Base-by-base conservation (phyloP, 352 stramenopile genomes). In the Phytopythium kandeliae region DNA sequence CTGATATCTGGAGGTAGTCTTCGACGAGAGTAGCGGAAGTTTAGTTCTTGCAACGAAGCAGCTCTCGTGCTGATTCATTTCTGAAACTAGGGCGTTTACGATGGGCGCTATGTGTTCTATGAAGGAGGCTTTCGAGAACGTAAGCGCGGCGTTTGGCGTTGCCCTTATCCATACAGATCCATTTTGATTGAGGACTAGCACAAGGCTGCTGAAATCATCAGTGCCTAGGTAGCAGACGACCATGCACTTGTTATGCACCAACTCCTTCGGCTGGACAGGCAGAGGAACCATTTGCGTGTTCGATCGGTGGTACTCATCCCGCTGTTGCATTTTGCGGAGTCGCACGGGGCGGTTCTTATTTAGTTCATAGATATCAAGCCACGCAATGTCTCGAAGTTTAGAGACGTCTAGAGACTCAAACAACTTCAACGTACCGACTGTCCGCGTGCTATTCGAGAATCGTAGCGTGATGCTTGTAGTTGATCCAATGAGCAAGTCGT, bases 401-500 rank as follows among this genome's bases (percentile, higher is more conserved):
- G 37, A 25, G 37, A 13, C 25, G 37, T 43, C 37, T 2, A 11
- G 16, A n/a, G 16, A 25, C 16, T 43, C 25, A n/a, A 43, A 43
- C 37, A 43, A n/a, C 37, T 43, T 43, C 37, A 43, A n/a, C 37
- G 37, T 43, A n/a, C 25, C 37, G 37, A 43, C 25, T n/a, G 16
- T 13, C 37, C 22, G 21, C 37, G n/a, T 43, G 37, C 10, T 24
- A n/a, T 4, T 25, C 37, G 11, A n/a, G 37, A 4, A 25, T 22
- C 10, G 37, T 2, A 25, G 21, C 37, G 37, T 24, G 12, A 43
- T 43, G 37, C 11, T 43, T 13, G 37, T 25, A 13, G 37, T 43
- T 4, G 37, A 43, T n/a, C 16, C 21, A 24, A n/a, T 43, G 16
- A 43, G 37, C 17, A 43, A n/a, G 13, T 43, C 37, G 2, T 6